Percentiles rank a stretch among this genome's conserved stretches.
phyloP scores from a whole-genome alignment of 179 eudicot genomes.

The Gypsophila paniculata region DNA sequence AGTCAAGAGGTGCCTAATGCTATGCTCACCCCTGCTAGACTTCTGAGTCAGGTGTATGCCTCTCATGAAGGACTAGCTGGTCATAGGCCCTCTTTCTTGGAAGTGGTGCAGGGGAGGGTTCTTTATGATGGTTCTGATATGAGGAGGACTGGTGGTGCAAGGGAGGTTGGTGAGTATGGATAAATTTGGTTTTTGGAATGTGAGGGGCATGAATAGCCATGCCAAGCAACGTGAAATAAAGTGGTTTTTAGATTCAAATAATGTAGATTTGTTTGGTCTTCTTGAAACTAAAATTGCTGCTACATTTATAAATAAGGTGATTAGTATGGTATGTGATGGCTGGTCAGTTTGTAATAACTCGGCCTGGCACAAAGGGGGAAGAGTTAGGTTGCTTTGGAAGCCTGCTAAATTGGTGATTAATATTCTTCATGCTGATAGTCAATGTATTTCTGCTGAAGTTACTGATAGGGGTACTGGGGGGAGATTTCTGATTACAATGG shows the following conservation, averaged over 20 bases:
- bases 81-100: too few relatives aligned
- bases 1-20: too few relatives aligned
- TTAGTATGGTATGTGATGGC: not conserved
- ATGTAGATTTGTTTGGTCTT: not conserved
- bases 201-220: not conserved
- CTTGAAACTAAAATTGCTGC: not conserved
- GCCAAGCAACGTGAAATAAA: not conserved
- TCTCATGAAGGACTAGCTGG: too few relatives aligned
- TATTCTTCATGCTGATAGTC: not conserved
- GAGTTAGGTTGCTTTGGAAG: not conserved
- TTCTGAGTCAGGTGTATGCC: too few relatives aligned
- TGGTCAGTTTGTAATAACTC: not conserved
- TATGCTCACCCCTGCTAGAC: too few relatives aligned
- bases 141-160: too few relatives aligned
- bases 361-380: not conserved
- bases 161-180: not conserved
- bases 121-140: too few relatives aligned
- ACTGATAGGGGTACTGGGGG: not conserved
- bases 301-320: too few relatives aligned
- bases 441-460: not conserved
- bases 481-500: not conserved
- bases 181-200: not conserved
- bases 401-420: not conserved
- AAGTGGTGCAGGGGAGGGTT: too few relatives aligned
- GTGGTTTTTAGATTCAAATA: not conserved